A percentile compares a stretch with the other conserved stretches of the same genome.
phyloP scores from a whole-genome alignment of 1,139 yeast genomes.

The Suhomyces coccinellae region DNA sequence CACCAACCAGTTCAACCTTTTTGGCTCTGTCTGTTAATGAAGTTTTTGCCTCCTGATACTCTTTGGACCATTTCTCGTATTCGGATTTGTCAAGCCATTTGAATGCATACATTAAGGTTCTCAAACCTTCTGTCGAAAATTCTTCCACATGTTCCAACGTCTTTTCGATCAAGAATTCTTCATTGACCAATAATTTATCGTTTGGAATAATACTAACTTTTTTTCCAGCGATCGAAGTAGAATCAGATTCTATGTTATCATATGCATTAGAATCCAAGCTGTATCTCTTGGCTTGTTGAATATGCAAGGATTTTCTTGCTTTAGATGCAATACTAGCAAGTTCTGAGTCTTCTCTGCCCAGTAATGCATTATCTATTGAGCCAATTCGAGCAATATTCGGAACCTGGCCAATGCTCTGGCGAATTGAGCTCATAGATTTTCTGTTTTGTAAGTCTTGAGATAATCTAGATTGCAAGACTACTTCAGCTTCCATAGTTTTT shows the following conservation, averaged over 20 bases:
- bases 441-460: conserved; percentile 36
- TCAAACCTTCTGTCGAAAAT: conserved; percentile 89
- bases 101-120: conserved; percentile 84
- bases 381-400: conserved; percentile 23
- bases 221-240: background rate
- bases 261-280: conserved; percentile 28
- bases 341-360: conserved; percentile 54
- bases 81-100: conserved; percentile 64
- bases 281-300: conserved; percentile 61
- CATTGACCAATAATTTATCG: conserved; percentile 67
- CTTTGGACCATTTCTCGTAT: conserved; percentile 64
- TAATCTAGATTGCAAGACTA: conserved; percentile 55
- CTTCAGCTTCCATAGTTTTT: conserved; percentile 78
- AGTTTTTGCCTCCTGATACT: conserved; percentile 75
- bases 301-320: conserved; percentile 63
- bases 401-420: conserved; percentile 24
- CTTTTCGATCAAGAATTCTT: conserved; percentile 74
- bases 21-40: conserved; percentile 66
- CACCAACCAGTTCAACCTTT: conserved; percentile 74
- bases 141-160: conserved; percentile 91
- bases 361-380: conserved; percentile 59
- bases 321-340: conserved; percentile 58
- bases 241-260: background rate
- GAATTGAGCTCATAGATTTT: conserved; percentile 31
- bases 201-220: conserved; percentile 44